Percentiles rank a stretch among this genome's conserved stretches.
Conservation (phyloP, 2,329 filamentous ascomycete genomes). For the Fusarium proliferatum region DNA sequence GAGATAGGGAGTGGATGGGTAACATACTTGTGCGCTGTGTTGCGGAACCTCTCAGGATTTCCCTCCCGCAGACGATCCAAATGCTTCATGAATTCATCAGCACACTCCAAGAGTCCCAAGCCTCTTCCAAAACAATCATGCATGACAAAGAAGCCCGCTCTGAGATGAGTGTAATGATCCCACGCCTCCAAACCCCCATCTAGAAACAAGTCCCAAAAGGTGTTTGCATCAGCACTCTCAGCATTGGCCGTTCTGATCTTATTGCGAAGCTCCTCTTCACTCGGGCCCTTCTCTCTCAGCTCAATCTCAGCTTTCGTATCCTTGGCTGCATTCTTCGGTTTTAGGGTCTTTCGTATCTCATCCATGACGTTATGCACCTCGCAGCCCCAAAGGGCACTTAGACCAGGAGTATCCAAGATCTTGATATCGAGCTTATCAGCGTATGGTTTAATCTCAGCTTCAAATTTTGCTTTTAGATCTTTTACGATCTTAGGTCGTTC, state of each 20-base stretch:
- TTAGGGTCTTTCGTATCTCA: conserved; percentile 31
- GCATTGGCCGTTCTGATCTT: conserved; percentile 14
- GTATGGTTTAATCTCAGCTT: conserved; percentile 29
- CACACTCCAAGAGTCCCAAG: conserved; percentile 42
- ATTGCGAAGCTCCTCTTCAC: conserved; percentile 27
- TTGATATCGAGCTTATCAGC: conserved; percentile 15
- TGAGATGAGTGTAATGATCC: conserved; percentile 51
- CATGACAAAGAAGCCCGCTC: conserved; percentile 49
- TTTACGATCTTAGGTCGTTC: conserved; percentile 30
- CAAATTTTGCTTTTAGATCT: conserved; percentile 8
- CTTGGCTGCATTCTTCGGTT: not conserved
- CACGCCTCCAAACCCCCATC: conserved; percentile 44
- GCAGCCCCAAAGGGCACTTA: conserved; percentile 31
- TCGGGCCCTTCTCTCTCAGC: conserved; percentile 16
- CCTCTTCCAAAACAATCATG: conserved; percentile 42
- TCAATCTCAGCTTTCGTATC: conserved; percentile 10
- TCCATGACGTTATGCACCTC: conserved; percentile 26
- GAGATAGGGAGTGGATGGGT: fast-evolving
- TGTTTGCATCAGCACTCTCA: conserved; percentile 3
- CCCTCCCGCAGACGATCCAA: conserved; percentile 41
- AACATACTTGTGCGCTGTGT: conserved; percentile 48
- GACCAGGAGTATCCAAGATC: conserved; percentile 41
- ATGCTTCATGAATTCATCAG: conserved; percentile 46
- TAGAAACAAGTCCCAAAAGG: conserved; percentile 46
- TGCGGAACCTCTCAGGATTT: conserved; percentile 48